phyloP scores from a whole-genome alignment of 176 grass and related monocot genomes.

The Chloris gayana region DNA sequence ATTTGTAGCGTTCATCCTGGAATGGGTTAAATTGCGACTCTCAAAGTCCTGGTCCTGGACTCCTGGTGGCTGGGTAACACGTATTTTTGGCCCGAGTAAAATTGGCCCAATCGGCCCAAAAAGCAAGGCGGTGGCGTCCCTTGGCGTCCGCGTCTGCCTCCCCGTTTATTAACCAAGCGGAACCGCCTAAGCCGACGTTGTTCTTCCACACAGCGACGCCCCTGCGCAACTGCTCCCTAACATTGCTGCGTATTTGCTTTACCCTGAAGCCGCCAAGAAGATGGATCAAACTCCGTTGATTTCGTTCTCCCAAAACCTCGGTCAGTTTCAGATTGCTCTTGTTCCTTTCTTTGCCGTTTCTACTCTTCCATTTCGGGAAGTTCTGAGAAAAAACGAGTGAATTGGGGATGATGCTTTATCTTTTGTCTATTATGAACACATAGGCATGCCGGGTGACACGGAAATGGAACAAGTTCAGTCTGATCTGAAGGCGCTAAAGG shows the following conservation, averaged over 20 bases:
- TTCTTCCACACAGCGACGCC: not conserved
- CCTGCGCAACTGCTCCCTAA: not conserved
- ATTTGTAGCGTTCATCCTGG: too few species aligned
- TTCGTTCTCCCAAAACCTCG: not conserved
- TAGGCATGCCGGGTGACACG: constrained; percentile 15
- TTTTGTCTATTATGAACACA: not conserved
- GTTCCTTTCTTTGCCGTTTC: not conserved
- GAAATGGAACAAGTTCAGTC: constrained; percentile 43
- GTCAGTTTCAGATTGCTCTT: not conserved
- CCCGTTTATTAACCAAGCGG: not conserved
- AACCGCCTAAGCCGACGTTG: not conserved
- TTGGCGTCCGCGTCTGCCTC: not conserved
- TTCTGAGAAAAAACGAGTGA: not conserved
- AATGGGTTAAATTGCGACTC: too few species aligned
- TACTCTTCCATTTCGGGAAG: not conserved
- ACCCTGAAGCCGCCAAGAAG: not conserved
- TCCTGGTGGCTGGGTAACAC: not conserved
- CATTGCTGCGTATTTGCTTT: not conserved
- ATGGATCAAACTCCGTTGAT: constrained; percentile 15
- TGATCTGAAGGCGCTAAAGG: constrained; percentile 62
- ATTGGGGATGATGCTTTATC: not conserved
- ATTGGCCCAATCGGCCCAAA: not conserved
- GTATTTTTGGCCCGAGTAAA: not conserved
- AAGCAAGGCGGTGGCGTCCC: not conserved
- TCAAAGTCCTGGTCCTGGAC: not conserved